phyloP scores from a whole-genome alignment of 2,329 filamentous ascomycete genomes.

The Pseudonectria foliicola region DNA sequence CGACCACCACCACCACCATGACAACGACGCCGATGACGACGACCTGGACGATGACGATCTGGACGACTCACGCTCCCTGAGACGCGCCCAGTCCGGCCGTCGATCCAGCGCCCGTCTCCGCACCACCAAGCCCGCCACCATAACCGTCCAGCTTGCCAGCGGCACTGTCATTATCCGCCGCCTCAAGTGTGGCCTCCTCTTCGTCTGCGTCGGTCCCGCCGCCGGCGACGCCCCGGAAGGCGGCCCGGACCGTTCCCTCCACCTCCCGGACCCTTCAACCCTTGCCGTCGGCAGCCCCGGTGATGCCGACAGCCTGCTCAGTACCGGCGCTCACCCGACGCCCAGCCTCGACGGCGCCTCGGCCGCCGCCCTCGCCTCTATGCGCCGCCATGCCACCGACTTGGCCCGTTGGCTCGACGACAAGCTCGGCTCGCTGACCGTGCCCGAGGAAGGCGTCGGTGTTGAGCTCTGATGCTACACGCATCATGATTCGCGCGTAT shows the following conservation, averaged over 20 bases:
- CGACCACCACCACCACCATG: conserved; percentile 11
- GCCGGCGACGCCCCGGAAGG: conserved; percentile 17
- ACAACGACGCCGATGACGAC: conserved; percentile 14
- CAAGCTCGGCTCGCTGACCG: conserved; percentile 45
- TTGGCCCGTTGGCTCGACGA: conserved; percentile 53
- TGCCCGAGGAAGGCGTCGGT: conserved; percentile 46
- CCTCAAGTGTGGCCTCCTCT: conserved; percentile 52
- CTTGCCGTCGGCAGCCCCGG: conserved; percentile 31
- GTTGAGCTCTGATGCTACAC: conserved; percentile 16
- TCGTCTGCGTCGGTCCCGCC: conserved; percentile 51
- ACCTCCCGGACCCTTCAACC: conserved; percentile 5
- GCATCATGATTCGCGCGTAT: conserved; percentile 1
- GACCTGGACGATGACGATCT: conserved; percentile 18
- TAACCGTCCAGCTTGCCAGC: conserved; percentile 53
- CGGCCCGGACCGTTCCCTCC: conserved; percentile 11
- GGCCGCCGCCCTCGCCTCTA: conserved; percentile 41
- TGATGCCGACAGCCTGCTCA: conserved; percentile 41
- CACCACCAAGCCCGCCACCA: conserved; percentile 32
- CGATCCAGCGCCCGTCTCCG: conserved; percentile 5
- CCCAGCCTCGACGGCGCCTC: conserved; percentile 32
- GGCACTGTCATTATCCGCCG: conserved; percentile 52
- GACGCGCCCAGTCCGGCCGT: conserved; percentile 12
- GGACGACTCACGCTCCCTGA: conserved; percentile 17
- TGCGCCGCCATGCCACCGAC: conserved; percentile 52
- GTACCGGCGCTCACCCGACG: conserved; percentile 38